These are phyloP conservation scores for Aspergillus felis DNA, from an alignment of 2,329 filamentous ascomycete genomes.

Conservation along the genomic window DNA sequence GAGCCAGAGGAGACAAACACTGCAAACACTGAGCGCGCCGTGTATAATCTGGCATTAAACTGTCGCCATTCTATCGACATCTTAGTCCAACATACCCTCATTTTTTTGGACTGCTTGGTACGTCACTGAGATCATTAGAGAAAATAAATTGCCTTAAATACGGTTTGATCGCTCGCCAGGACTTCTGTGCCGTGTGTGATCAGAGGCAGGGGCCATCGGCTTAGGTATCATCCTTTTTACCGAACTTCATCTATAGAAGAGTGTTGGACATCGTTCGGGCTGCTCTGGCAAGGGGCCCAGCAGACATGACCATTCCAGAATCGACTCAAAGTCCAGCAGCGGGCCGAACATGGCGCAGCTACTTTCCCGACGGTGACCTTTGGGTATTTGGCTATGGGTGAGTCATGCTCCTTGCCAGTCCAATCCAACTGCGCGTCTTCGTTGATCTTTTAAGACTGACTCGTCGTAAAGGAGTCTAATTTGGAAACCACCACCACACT, in stretches of 20 bases:
- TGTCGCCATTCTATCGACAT: background rate
- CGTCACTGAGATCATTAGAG: background rate
- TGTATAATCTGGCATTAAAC: background rate
- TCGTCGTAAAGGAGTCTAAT: conserved; percentile 71
- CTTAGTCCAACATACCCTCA: background rate
- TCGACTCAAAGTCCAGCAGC: conserved; percentile 21
- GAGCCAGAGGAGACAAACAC: conserved; percentile 18
- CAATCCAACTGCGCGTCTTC: background rate
- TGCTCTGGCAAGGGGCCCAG: conserved; percentile 1
- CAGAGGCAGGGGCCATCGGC: background rate
- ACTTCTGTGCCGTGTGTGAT: background rate
- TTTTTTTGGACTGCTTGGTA: background rate
- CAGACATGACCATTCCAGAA: conserved; percentile 15
- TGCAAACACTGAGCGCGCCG: conserved; percentile 18
- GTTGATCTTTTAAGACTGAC: conserved; percentile 5
- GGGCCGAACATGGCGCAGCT: conserved; percentile 41
- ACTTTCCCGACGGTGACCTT: conserved; percentile 61
- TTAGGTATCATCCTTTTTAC: background rate
- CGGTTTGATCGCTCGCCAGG: background rate
- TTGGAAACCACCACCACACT: conserved; percentile 96
- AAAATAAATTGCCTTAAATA: background rate
- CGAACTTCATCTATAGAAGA: background rate
- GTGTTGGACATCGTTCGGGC: background rate
- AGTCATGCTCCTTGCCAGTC: conserved; percentile 23
- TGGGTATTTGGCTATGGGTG: conserved; percentile 99